Base-by-base conservation (phyloP, 352 stramenopile genomes). In the Globisporangium orthogonon region DNA sequence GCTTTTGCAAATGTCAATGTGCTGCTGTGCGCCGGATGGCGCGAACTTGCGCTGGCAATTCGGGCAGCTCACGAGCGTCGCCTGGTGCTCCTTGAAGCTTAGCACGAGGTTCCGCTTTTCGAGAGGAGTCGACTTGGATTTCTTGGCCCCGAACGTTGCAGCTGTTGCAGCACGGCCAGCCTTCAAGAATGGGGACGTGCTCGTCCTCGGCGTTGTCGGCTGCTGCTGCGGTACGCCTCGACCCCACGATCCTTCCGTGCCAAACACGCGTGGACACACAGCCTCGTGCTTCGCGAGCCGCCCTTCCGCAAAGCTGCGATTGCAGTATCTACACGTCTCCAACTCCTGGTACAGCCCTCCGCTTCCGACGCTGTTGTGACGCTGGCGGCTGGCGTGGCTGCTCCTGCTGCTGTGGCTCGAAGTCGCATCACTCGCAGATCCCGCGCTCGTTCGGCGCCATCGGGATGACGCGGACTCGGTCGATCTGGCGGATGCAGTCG, bases 1-100 rank as follows among this genome's bases (percentile, higher is more conserved):
- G 4, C 69, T 74, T 62, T 87, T 87, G 72, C 85, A 94, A 51
- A 94, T 94, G 1, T 74, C 78, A 52, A 94, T 94, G 59, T 94
- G 85, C 57, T 94, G 74, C 58, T 94, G 78, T 4, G 78, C 85
- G 7, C 85, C 85, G 0, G 81, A 89, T 4, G 85, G 85, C 2
- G 85, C 85, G 52, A 94, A 94, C 54, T 84, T 90, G 31, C 85
- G 80, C 44, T 74, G 65, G 60, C 85, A 94, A 58, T 78, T 87
- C 41, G 85, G 85, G 56, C 85, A 94, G n/a, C 83, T 57, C 14
- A 94, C 81, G 30, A 94, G 70, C 10, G 76, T 83, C 7, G 85
- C 78, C 60, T 94, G 83, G 52, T 94, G 71, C 55, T 91, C 81
- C 45, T 85, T 76, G 60, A 78, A 94, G 50, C 78, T 91, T 35